Evolutionary conservation across 2,329 filamentous ascomycete genomes (phyloP), one percentile per base, ranked within the genome.

Genomic region (Ophiostoma australiae): DNA sequence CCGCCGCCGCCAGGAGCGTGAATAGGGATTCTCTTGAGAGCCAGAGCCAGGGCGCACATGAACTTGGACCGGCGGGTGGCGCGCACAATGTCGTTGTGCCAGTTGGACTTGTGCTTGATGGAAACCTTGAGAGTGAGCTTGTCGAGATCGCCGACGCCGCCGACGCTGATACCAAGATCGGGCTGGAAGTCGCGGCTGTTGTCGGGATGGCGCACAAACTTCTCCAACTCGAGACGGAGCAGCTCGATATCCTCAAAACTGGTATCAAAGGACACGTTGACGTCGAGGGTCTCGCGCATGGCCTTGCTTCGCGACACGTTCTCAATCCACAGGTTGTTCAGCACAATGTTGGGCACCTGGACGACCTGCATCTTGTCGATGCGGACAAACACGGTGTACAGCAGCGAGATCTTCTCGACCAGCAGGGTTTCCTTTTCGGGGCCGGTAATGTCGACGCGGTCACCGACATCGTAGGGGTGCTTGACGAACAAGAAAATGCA

Each of bases 401-500:
- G 85, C 39, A 99, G 86, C 2, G 94, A 97, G 76, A 98, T 98
- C 78, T 94, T 92, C 80, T 98, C 93, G 13, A 99, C 95, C 4
- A 93, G 84, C 75, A 97, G 88, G 75, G 89, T 85, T 74, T 90
- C 85, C 72, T 82, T 82, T 73, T 83, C 81, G 10, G 81, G 79
- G 20, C 84, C 84, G 69, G 79, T 82, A 74, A 98, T 91, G 76
- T 97, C 93, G 63, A 98, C 92, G 35, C 95, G 90, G 79, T 99
- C 95, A 73, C 94, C 94, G 31, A 98, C 93, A 78, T 99, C 95
- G 79, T 91, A 98, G 0, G 95, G 94, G 79, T 99, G 95, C 84
- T 99, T 99, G 83, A 98, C 93, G 77, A 99, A 99, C 1, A 99
- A 83, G 83, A 99, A 99, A 77, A 99, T 97, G 83, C 94, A 98